Base-by-base conservation (phyloP, 106 monocot species). In the Vanilla planifolia region DNA sequence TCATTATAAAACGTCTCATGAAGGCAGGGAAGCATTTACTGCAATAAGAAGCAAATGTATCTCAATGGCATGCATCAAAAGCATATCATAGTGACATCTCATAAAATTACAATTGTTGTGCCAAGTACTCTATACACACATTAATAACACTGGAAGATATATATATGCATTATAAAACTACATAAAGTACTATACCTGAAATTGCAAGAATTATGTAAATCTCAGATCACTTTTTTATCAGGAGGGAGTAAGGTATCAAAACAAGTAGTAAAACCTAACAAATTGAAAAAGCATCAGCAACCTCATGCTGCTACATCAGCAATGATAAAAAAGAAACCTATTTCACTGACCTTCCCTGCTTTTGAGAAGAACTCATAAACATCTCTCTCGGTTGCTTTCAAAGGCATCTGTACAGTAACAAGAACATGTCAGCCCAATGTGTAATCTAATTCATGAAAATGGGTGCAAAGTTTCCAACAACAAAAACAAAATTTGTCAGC, bases 331-430 rank as follows among this genome's bases (percentile, higher is more conserved):
- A 62, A 41, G 21, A 48, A 42, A 19, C 32, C 8, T 43, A 55
- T 43, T 52, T n/a, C 39, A 60, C 76, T 48, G 20, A 92, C 92
- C 86, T 92, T 92, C 53, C 86, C 92, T 6, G 68, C 92, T 71
- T 73, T 70, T 23, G 92, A 92, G 72, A 92, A 92, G 62, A 92
- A 92, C 55, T 92, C 86, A 32, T 80, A 92, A 44, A 86, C 72
- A 73, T 92, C 92, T 72, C 77, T 74, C 64, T 92, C 92, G 14
- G 42, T 65, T 3, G 92, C 92, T 66, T 86, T 92, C 72, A 92
- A 52, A 28, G 79, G 72, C 77, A 92, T 80, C 86, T 91, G 75
- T 8, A 21, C 40, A 25, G 19, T 23, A 11, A 46, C 53, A 21
- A 62, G 24, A 21, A 41, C 17, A 3, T 4, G 21, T 22, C 32